Evolutionary conservation across 2,329 filamentous ascomycete genomes (phyloP).

Genomic region (Decorospora gaudefroyi): DNA sequence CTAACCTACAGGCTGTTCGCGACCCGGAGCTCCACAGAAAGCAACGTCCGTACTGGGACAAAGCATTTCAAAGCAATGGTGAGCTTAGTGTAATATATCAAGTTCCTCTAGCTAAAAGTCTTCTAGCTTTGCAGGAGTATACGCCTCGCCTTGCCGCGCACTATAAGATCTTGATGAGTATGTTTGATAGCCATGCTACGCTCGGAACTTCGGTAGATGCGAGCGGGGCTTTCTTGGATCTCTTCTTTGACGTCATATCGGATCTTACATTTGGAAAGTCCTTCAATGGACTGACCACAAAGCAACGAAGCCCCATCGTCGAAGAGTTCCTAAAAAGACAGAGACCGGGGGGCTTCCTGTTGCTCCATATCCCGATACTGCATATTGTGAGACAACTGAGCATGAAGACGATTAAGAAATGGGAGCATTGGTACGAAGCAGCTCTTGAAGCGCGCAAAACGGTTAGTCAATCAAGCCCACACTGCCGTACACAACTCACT

Average conservation of each 20-base stretch:
- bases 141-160: background rate
- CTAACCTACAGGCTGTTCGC: constrained; percentile 30
- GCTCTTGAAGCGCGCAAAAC: constrained; percentile 14
- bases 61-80: constrained; percentile 31
- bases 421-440: constrained; percentile 15
- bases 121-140: constrained; percentile 2
- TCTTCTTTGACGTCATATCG: constrained; percentile 21
- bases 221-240: constrained; percentile 15
- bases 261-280: constrained; percentile 20
- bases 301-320: constrained; percentile 11
- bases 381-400: constrained; percentile 12
- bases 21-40: constrained; percentile 25
- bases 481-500: background rate
- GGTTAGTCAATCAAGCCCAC: constrained; percentile 1
- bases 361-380: constrained; percentile 18
- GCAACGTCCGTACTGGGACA: constrained; percentile 36
- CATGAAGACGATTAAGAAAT: constrained; percentile 1
- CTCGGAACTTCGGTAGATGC: constrained; percentile 3
- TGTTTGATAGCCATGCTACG: background rate
- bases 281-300: constrained; percentile 13
- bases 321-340: constrained; percentile 12
- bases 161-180: constrained; percentile 7
- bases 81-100: background rate
- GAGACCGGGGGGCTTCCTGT: constrained; percentile 10
- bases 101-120: background rate